A percentile compares a stretch with the other conserved stretches of the same genome.
Evolutionary conservation across 495 filamentous ascomycete genomes (phyloP).

Genomic region (Patellaria atrata): DNA sequence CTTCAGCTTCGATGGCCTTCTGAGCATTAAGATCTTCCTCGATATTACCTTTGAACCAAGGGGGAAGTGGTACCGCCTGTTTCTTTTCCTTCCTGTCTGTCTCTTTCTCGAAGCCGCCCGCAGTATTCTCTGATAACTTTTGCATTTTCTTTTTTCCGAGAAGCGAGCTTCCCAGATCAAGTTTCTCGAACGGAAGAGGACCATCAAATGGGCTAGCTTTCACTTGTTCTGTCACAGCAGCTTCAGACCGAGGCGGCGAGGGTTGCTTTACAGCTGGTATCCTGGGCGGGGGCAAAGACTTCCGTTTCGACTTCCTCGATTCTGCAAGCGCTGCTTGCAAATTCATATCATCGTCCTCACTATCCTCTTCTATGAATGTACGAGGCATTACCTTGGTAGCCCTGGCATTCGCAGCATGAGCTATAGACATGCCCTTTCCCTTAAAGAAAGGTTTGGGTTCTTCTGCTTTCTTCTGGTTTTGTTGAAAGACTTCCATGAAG

Average conservation of each 20-base stretch:
- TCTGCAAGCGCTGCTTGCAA: conserved; percentile 44
- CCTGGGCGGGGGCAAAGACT: background rate
- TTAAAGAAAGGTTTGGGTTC: conserved; percentile 37
- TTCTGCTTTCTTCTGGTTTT: conserved; percentile 39
- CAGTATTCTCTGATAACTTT: conserved; percentile 35
- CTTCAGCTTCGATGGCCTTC: conserved; percentile 21
- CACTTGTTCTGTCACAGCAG: conserved; percentile 9
- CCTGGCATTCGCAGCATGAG: conserved; percentile 48
- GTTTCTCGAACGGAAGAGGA: conserved; percentile 76
- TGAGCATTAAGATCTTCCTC: conserved; percentile 25
- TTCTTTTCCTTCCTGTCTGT: conserved; percentile 31
- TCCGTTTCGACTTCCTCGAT: conserved; percentile 27
- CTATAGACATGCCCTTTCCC: conserved; percentile 42
- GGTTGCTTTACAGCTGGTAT: too few relatives aligned
- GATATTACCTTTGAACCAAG: conserved; percentile 58
- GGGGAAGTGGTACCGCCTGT: conserved; percentile 52
- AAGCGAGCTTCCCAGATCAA: conserved; percentile 51
- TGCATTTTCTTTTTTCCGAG: conserved; percentile 36
- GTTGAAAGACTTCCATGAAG: conserved; percentile 29
- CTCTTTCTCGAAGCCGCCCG: conserved; percentile 56
- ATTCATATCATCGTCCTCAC: conserved; percentile 50
- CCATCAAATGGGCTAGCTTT: conserved; percentile 51
- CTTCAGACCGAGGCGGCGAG: conserved; percentile 10
- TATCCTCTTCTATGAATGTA: conserved; percentile 28
- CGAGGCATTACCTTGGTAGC: conserved; percentile 39